Base-by-base conservation (phyloP, 306 rosid species). In the Prosopis cineraria region DNA sequence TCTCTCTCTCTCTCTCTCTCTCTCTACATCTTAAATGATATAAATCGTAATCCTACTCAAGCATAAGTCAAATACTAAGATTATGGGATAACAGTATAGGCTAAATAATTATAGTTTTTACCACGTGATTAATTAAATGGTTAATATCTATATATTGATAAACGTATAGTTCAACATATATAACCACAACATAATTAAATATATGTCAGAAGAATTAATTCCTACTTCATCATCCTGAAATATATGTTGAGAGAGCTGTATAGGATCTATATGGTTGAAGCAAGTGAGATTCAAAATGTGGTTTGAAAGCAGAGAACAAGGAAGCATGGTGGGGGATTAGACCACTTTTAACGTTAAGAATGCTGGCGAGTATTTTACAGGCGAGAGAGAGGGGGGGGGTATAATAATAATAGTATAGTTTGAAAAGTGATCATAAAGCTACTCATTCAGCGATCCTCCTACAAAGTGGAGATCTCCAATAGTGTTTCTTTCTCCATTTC, bases 301-400 rank as follows among this genome's bases (percentile, higher is more conserved):
- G 39, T 10, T 50, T 83, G 73, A 80, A 72, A 81, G 73, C 47
- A 75, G 31, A 80, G 79, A 73, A 80, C 83, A 83, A 53, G 86
- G 82, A 84, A 80, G 82, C 81, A 85, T 77, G 85, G 55, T 69
- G 84, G 72, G 70, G 72, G 72, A 41, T 75, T 84, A 85, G 89
- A 84, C 91, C 86, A 85, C 91, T 78, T 90, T 90, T 85, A 90
- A 90, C 90, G 91, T 87, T 83, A 83, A 82, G 91, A 90, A 92
- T 92, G 90, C 88, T 87, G 41, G 68, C 7, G 50, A 11, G 85
- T 82, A 73, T 84, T 82, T 79, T 48, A 25, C 30, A 41, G 11
- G 55, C 16, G 78, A 31, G 24, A 52, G 34, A 73, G 75, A 68
- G 74, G 2, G 27, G 6, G 4, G 62, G 0, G 81, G 82, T 48